A percentile compares a stretch with the other conserved stretches of the same genome.
These are phyloP conservation scores for Lophiotrema nucula DNA, from an alignment of 495 filamentous ascomycete species.

Conservation along the genomic window DNA sequence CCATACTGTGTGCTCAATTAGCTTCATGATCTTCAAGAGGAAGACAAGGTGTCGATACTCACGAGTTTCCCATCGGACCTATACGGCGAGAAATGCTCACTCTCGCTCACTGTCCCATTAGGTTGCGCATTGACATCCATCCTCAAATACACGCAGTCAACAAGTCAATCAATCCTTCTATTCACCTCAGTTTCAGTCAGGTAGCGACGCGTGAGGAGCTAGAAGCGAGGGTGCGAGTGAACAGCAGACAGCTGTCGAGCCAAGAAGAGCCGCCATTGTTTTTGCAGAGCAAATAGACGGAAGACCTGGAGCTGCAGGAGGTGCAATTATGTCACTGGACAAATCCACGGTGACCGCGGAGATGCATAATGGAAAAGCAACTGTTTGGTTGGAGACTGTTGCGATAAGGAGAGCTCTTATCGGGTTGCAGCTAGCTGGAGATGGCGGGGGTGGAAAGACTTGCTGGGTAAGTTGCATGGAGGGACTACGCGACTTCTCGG, in stretches of 20 bases:
- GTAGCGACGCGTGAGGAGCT: background rate
- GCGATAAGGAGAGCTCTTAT: background rate
- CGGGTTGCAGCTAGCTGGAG: background rate
- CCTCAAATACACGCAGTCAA: no score
- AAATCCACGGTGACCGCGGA: slow-evolving; percentile 36
- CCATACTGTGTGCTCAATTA: slow-evolving; percentile 47
- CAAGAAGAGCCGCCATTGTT: background rate
- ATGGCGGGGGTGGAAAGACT: background rate
- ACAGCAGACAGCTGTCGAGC: background rate
- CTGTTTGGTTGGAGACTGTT: background rate
- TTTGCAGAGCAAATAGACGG: no score
- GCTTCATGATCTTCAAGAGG: no score
- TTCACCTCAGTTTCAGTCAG: background rate
- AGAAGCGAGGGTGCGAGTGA: no score
- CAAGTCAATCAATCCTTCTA: background rate
- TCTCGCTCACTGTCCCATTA: background rate
- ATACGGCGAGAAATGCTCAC: slow-evolving; percentile 58
- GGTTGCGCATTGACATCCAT: no score
- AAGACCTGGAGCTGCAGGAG: background rate
- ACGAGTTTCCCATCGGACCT: slow-evolving; percentile 60
- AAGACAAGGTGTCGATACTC: slow-evolving; percentile 14
- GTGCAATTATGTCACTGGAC: background rate
- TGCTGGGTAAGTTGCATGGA: no score
- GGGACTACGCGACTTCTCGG: no score
- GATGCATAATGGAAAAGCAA: slow-evolving; percentile 18